Conservation (phyloP, 345 rosid genomes). For the Camelina neglecta region DNA sequence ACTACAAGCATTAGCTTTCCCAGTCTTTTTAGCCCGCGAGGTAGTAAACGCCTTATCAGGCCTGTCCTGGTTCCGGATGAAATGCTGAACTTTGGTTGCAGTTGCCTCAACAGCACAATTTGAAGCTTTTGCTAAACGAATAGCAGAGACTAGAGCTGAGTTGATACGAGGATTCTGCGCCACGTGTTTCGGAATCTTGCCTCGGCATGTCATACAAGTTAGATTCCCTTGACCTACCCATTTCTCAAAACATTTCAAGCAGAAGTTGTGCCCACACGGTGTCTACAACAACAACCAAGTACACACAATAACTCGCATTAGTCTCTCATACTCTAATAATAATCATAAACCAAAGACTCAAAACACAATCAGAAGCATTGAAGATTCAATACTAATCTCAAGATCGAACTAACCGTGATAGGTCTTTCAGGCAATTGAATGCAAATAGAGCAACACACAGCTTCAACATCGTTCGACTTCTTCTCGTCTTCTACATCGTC, state of each 20-base stretch:
- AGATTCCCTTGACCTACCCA: constrained; percentile 61
- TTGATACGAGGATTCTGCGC: constrained; percentile 69
- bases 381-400: too few species aligned
- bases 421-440: constrained; percentile 71
- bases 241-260: constrained; percentile 69
- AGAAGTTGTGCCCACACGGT: constrained; percentile 86
- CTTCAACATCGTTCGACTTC: neutral
- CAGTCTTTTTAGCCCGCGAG: constrained; percentile 51
- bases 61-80: constrained; percentile 54
- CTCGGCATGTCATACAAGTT: constrained; percentile 65
- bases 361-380: too few species aligned
- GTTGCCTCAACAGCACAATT: constrained; percentile 30
- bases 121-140: constrained; percentile 60
- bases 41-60: constrained; percentile 77
- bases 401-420: neutral
- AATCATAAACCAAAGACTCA: too few species aligned
- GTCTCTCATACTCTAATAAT: neutral
- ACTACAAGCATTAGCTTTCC: too few species aligned
- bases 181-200: constrained; percentile 48
- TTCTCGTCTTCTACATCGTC: constrained; percentile 8
- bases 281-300: constrained; percentile 49
- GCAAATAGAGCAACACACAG: constrained; percentile 56
- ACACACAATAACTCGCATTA: neutral
- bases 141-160: constrained; percentile 56
- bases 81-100: constrained; percentile 42